Conservation (phyloP, 345 rosid species). For the Hibiscus mutabilis region DNA sequence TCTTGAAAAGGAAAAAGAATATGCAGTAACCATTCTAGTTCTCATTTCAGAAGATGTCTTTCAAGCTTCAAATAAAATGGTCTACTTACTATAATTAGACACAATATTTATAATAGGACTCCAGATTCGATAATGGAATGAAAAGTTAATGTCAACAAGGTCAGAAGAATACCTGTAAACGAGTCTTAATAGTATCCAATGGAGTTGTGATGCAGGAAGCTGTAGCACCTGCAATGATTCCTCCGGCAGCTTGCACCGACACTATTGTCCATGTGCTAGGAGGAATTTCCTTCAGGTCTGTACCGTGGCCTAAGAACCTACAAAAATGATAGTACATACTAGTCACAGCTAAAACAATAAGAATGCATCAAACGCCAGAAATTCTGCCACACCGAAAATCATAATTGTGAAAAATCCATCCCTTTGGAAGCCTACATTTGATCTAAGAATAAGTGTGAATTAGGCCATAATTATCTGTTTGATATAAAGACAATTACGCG, state of each 20-base stretch:
- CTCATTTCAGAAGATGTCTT: neutral
- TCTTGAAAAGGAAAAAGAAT: neutral
- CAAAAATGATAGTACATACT: slow-evolving; percentile 13
- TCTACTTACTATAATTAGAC: neutral
- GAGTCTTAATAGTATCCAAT: slow-evolving; percentile 91
- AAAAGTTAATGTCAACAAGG: slow-evolving; percentile 9
- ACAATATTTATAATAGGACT: neutral
- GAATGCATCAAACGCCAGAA: neutral
- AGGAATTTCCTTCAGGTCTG: slow-evolving; percentile 34
- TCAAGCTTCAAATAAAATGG: neutral
- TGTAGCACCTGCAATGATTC: slow-evolving; percentile 88
- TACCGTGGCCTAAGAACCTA: slow-evolving; percentile 63
- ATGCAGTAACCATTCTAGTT: neutral
- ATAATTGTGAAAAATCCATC: neutral
- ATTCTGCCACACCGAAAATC: neutral
- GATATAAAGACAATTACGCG: neutral
- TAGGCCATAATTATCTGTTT: neutral
- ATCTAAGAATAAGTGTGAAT: neutral
- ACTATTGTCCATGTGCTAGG: slow-evolving; percentile 52
- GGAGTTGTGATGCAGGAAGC: slow-evolving; percentile 94
- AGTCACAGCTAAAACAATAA: neutral
- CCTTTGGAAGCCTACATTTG: neutral
- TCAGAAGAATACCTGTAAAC: slow-evolving; percentile 63
- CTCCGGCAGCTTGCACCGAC: slow-evolving; percentile 86
- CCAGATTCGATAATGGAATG: neutral